phyloP scores from a whole-genome alignment of 2,329 filamentous ascomycete genomes.

The Ascocoryne sarcoides region DNA sequence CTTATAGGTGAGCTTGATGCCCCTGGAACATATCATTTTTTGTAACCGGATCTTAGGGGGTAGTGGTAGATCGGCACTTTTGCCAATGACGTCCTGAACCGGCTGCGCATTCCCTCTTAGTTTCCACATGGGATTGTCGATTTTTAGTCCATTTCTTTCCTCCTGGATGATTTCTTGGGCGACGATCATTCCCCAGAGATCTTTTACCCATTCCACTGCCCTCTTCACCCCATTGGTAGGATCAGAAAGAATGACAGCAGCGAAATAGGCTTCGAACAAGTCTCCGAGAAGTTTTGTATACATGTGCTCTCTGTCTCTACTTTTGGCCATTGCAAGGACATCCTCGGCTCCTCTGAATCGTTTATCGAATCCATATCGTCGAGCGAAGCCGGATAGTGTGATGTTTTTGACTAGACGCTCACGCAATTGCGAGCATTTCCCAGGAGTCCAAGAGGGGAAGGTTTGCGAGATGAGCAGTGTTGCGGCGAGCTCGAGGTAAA shows the following conservation, averaged over 20 bases:
- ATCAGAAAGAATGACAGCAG: constrained; percentile 64
- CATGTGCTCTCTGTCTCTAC: constrained; percentile 49
- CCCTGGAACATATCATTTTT: constrained; percentile 41
- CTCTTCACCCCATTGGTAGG: constrained; percentile 50
- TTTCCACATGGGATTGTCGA: constrained; percentile 25
- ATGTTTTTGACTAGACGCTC: constrained; percentile 75
- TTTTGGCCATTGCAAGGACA: constrained; percentile 32
- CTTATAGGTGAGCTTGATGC: constrained; percentile 52
- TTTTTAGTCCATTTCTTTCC: constrained; percentile 22
- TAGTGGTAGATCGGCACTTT: constrained; percentile 16
- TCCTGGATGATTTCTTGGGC: constrained; percentile 40
- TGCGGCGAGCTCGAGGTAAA: constrained; percentile 71
- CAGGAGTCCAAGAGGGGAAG: constrained; percentile 56
- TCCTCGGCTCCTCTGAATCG: constrained; percentile 42
- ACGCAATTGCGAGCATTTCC: constrained; percentile 65
- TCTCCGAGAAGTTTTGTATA: constrained; percentile 55
- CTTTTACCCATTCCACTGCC: constrained; percentile 62
- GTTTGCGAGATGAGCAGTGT: constrained; percentile 66
- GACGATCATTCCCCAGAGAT: constrained; percentile 63
- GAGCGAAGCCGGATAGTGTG: constrained; percentile 61
- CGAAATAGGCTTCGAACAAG: constrained; percentile 85
- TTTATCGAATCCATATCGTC: constrained; percentile 61
- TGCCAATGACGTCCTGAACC: constrained; percentile 1
- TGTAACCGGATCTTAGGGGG: constrained; percentile 45
- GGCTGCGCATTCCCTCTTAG: constrained; percentile 13